Evolutionary conservation across 2,329 filamentous ascomycete species (phyloP).

Genomic region (Trichoderma sp.): DNA sequence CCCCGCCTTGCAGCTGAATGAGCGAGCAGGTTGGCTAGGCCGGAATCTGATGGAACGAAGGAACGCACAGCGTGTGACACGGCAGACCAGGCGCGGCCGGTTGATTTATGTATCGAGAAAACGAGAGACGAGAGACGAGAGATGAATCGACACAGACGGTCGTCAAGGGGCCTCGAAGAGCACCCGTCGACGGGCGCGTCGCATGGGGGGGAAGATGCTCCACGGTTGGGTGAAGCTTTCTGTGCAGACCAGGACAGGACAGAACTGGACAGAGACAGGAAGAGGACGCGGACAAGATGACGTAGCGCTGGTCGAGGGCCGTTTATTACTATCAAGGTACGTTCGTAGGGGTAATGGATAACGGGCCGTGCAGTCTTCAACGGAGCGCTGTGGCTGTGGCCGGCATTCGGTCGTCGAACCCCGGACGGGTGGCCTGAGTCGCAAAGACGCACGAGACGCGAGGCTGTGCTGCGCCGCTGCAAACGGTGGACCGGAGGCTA

Average conservation of each 20-base stretch:
- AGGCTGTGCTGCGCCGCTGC: conserved; percentile 26
- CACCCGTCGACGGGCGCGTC: conserved; percentile 28
- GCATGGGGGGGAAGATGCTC: conserved; percentile 23
- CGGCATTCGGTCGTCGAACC: conserved; percentile 24
- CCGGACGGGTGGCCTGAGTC: neutral
- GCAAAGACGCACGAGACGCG: neutral
- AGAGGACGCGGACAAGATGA: conserved; percentile 10
- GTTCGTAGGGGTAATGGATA: conserved; percentile 10
- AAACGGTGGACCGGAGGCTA: conserved; percentile 24
- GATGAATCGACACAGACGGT: neutral
- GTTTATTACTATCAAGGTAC: conserved; percentile 13
- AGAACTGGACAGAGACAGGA: no score
- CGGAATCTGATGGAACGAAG: neutral
- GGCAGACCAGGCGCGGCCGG: neutral
- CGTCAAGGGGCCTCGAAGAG: conserved; percentile 28
- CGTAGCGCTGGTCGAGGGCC: conserved; percentile 13
- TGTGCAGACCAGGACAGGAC: no score
- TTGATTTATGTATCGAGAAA: neutral
- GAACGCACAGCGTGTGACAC: conserved; percentile 6
- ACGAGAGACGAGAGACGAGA: conserved; percentile 12
- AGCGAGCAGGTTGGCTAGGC: neutral
- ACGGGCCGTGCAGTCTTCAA: conserved; percentile 11
- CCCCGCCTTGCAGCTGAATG: conserved; percentile 23
- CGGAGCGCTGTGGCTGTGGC: conserved; percentile 27
- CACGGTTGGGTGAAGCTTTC: conserved; percentile 15